Base-by-base conservation (phyloP, 2,329 filamentous ascomycete genomes). In the Colletotrichum costaricense region DNA sequence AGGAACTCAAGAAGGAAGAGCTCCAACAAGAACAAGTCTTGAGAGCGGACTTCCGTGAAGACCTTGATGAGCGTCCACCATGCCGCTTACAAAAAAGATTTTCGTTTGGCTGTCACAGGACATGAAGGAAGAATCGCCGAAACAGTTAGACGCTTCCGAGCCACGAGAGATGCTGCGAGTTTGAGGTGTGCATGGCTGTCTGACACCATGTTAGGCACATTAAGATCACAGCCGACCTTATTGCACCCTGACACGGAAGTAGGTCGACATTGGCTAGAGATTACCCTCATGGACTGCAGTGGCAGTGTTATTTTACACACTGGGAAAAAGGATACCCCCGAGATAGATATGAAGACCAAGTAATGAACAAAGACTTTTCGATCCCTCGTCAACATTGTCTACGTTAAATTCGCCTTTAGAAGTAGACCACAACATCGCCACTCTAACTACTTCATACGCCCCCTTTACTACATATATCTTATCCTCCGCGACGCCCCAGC, bases 1-100 rank as follows among this genome's bases (percentile, higher is more conserved):
- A 75, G 73, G 66, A 82, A 80, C 76, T 72, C 76, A 28, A 80
- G 76, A 63, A 69, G 75, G 22, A 83, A 79, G 70, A 78, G 70
- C 46, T 58, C 59, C 7, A 67, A 60, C 46, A 73, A 62, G 22
- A 70, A 62, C 22, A 73, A 54, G 33, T 56, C 67, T 24, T 73
- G 67, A 73, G 46, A 26, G 9, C 30, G 8, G 26, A 4, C 0
- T 24, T 9, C 3, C 16, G 6, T 49, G 19, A n/a, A 49, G 42
- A 49, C 19, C 7, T 49, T 49, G 42, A 49, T 19, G 38, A 42
- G 7, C 14, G 38, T 16, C 38, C 38, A 16, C 16, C 5, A 42
- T 42, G 14, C 38, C 14, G 16, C 38, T 19, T 19, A 16, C 38
- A 42, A 16, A 19, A 42, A 19, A 42, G 38, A 7, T 16, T 42